These are phyloP conservation scores for Hypoxylon sp. DNA, from an alignment of 2,329 filamentous ascomycete species.

Conservation along the genomic window DNA sequence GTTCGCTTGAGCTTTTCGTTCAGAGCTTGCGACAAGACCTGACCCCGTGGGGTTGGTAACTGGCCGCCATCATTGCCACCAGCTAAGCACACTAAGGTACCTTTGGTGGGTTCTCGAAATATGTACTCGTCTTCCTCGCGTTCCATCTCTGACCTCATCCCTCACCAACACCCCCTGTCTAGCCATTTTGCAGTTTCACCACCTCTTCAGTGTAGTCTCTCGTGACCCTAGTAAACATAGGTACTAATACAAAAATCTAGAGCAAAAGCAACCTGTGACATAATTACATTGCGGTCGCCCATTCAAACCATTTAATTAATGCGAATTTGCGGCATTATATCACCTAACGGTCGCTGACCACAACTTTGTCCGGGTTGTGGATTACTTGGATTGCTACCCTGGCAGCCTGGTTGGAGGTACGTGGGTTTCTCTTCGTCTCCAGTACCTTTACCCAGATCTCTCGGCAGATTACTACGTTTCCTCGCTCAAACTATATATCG, in stretches of 20 bases:
- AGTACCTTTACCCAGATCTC: conserved; percentile 49
- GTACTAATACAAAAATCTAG: conserved; percentile 41
- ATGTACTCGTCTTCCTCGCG: conserved; percentile 27
- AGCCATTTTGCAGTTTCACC: conserved; percentile 22
- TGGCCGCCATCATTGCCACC: conserved; percentile 36
- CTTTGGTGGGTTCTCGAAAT: conserved; percentile 33
- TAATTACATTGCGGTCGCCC: conserved; percentile 18
- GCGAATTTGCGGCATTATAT: conserved; percentile 30
- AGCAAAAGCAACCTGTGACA: conserved; percentile 25
- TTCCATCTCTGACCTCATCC: conserved; percentile 38
- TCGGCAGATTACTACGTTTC: conserved; percentile 49
- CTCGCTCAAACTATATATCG: conserved; percentile 43
- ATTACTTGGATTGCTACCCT: conserved; percentile 40
- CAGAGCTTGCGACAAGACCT: conserved; percentile 41
- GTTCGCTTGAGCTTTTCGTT: conserved; percentile 25
- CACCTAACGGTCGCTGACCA: conserved; percentile 25
- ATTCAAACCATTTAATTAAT: conserved; percentile 26
- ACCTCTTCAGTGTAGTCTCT: conserved; percentile 19
- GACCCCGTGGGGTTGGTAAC: conserved; percentile 47
- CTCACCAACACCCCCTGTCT: conserved; percentile 19
- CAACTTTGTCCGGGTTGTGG: conserved; percentile 23
- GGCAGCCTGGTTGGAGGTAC: conserved; percentile 47
- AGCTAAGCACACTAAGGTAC: conserved; percentile 33
- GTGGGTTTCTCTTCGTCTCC: conserved; percentile 44
- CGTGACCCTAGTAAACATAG: conserved; percentile 30